Base-by-base conservation (phyloP, 31 red algal species). In the Odonthalia washingtoniensis region DNA sequence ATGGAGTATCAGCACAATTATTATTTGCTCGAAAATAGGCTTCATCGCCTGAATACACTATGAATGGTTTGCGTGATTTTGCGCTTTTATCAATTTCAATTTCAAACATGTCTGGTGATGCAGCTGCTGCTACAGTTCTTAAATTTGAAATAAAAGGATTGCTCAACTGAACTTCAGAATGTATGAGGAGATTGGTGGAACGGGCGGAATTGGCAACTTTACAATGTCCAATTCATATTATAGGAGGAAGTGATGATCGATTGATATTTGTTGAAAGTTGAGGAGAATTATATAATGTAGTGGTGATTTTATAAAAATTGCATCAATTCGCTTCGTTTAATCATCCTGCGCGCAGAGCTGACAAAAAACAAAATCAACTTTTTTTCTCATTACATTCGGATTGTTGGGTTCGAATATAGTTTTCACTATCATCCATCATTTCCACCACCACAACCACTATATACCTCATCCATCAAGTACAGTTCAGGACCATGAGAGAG, bases 1-100 rank as follows among this genome's bases (percentile, higher is more conserved):
- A 81, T 26, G 95, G 95, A 14, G 42, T 97, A 42, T 30, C 95
- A 0, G 92, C 81, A n/a, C 80, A 72, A 5, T 16, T 85, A 9
- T 34, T 85, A 31, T 91, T 91, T 64, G 57, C 53, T 12, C 38
- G 12, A 21, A 31, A 40, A 16, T 91, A 91, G 61, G 80, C 89
- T 17, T 40, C 70, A 17, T 12, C 34, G 6, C 36, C 40, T 5
- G 74, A 72, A 16, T 97, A 93, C 75, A 83, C 82, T 72, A 37
- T 83, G 39, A 49, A 52, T 3, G 89, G 81, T 2, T 62, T 91
- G 24, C 86, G 91, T 21, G 88, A 91, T 41, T 79, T 90, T 74
- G 76, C 81, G 21, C 83, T 89, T 42, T 92, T 62, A 34, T 46
- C 82, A 3, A 91, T 87, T 70, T 85, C 87, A 1, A 70, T 86